These are phyloP conservation scores for Xerocomellus chrysenteron DNA, from an alignment of 768 basidiomycete genomes.

Conservation along the genomic window DNA sequence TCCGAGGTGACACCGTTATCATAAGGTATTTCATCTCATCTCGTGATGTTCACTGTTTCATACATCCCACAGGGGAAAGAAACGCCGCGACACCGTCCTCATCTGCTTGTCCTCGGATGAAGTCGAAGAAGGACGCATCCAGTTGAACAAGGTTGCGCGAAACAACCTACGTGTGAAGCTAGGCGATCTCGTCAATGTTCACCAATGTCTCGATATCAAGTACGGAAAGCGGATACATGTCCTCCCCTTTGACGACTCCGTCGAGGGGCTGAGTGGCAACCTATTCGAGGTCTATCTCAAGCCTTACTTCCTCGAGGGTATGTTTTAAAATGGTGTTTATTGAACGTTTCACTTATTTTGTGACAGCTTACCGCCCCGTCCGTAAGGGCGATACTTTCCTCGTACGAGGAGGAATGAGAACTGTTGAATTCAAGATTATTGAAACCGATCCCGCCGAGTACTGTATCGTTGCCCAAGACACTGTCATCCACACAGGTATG, in stretches of 20 bases:
- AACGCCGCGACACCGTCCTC: conserved; percentile 95
- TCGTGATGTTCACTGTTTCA: conserved; percentile 1
- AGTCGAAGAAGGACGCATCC: conserved; percentile 97
- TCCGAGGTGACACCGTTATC: conserved; percentile 96
- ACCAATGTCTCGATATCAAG: conserved; percentile 96
- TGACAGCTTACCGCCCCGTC: conserved; percentile 83
- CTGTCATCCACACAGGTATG: conserved; percentile 88
- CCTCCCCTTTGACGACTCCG: conserved; percentile 96
- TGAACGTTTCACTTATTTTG: conserved; percentile 2
- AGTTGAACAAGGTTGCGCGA: conserved; percentile 99
- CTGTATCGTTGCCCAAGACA: conserved; percentile 99
- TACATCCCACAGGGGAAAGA: conserved; percentile 72
- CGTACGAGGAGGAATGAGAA: conserved; percentile 96
- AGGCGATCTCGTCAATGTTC: conserved; percentile 93
- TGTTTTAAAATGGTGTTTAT: conserved; percentile 8
- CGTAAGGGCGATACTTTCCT: conserved; percentile 99
- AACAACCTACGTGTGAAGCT: conserved; percentile 98
- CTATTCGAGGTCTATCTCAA: conserved; percentile 98
- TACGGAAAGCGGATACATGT: conserved; percentile 98
- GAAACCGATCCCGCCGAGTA: conserved; percentile 98
- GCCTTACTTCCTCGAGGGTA: conserved; percentile 97
- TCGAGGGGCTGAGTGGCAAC: conserved; percentile 97
- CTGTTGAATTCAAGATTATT: conserved; percentile 98
- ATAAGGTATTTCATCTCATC: conserved; percentile 56
- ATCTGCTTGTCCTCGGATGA: conserved; percentile 95